A percentile compares a stretch with the other conserved stretches of the same genome.
These are phyloP conservation scores for Starmerella floris DNA, from an alignment of 805 yeast genomes.

Conservation along the genomic window DNA sequence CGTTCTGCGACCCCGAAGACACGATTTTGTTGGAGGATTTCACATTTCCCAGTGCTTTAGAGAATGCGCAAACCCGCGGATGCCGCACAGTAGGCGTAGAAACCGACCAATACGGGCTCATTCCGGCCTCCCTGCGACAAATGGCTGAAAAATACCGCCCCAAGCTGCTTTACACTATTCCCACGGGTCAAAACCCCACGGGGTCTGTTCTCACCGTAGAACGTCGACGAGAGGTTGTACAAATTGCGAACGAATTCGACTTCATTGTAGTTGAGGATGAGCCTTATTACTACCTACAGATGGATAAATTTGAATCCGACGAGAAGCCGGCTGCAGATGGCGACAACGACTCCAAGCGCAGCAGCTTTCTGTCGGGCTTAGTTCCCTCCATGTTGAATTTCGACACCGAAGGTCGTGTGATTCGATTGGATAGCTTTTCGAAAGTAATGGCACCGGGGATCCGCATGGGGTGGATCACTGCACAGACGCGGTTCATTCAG, in stretches of 20 bases:
- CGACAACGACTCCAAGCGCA: conserved; percentile 17
- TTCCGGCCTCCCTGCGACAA: conserved; percentile 52
- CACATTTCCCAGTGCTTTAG: conserved; percentile 76
- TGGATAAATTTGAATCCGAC: conserved; percentile 35
- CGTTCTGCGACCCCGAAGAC: conserved; percentile 67
- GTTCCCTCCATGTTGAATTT: conserved; percentile 61
- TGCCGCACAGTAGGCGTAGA: conserved; percentile 54
- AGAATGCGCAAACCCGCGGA: conserved; percentile 64
- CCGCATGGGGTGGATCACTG: conserved; percentile 81
- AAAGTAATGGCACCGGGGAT: conserved; percentile 85
- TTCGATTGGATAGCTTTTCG: conserved; percentile 80
- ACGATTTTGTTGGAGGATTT: conserved; percentile 66
- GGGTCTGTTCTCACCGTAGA: conserved; percentile 69
- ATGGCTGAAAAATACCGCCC: conserved; percentile 56
- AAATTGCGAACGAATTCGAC: conserved; percentile 71
- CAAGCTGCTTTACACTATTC: conserved; percentile 72
- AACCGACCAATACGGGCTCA: conserved; percentile 64
- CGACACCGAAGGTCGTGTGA: conserved; percentile 77
- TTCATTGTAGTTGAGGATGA: conserved; percentile 84
- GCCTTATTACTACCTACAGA: conserved; percentile 92
- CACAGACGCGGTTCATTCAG: conserved; percentile 46
- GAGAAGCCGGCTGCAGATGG: not conserved
- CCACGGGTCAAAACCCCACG: conserved; percentile 97
- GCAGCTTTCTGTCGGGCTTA: conserved; percentile 42
- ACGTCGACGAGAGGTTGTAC: conserved; percentile 65